Evolutionary conservation across 441 rosid genomes (phyloP).

Genomic region (Erodium moschatum): DNA sequence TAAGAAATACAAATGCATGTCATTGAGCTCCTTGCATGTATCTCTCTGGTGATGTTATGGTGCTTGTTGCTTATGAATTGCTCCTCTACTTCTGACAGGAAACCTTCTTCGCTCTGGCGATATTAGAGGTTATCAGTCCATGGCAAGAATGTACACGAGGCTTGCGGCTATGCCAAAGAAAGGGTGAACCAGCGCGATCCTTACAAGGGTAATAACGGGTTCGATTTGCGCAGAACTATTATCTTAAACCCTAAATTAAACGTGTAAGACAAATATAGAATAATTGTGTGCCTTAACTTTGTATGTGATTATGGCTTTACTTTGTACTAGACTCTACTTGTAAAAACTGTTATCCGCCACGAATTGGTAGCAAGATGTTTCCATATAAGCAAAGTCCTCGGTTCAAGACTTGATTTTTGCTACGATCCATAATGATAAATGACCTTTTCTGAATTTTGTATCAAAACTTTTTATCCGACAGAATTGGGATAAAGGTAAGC

Average conservation of each 20-base stretch:
- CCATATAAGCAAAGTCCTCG: too few species aligned
- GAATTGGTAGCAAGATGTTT: too few species aligned
- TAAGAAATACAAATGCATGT: neutral
- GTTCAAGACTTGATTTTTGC: too few species aligned
- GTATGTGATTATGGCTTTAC: neutral
- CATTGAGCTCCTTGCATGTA: neutral
- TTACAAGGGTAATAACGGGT: neutral
- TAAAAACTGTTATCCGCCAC: too few species aligned
- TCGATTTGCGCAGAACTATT: constrained; percentile 1
- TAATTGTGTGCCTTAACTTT: neutral
- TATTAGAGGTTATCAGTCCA: constrained; percentile 78
- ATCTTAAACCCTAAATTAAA: neutral
- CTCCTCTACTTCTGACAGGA: constrained; percentile 32
- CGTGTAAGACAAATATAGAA: neutral
- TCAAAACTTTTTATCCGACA: too few species aligned
- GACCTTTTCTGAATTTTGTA: too few species aligned
- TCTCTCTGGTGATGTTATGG: neutral
- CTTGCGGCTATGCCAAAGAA: constrained; percentile 91
- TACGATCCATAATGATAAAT: too few species aligned
- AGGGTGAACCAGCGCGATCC: constrained; percentile 36
- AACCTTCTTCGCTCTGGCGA: constrained; percentile 96
- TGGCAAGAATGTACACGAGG: constrained; percentile 95
- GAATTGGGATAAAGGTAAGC: too few species aligned
- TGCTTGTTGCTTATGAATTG: constrained; percentile 3
- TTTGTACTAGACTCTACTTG: neutral